Percentiles rank a stretch among this genome's conserved stretches.
phyloP scores from a whole-genome alignment of 2,329 filamentous ascomycete genomes.

The Scopulariopsis brevicaulis region DNA sequence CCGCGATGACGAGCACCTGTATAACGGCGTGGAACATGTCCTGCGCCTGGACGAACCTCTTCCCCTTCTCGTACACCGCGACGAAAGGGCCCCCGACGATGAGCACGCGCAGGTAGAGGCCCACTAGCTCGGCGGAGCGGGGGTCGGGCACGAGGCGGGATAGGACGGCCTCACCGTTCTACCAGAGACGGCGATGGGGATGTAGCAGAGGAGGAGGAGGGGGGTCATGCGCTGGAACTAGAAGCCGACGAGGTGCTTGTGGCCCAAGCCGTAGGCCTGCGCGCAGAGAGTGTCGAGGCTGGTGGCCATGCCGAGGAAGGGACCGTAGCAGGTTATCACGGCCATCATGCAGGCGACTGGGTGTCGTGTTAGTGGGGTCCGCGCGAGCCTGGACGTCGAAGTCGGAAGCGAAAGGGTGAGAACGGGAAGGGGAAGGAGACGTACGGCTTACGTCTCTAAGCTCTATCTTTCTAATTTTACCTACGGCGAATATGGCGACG shows the following conservation, averaged over 20 bases:
- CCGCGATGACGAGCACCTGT: conserved; percentile 64
- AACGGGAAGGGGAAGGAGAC: conserved; percentile 5
- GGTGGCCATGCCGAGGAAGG: conserved; percentile 78
- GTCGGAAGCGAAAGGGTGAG: not conserved
- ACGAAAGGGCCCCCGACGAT: conserved; percentile 66
- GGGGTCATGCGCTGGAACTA: conserved; percentile 74
- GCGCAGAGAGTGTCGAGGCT: conserved; percentile 86
- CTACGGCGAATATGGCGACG: conserved; percentile 68
- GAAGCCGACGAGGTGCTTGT: conserved; percentile 75
- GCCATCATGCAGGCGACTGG: conserved; percentile 58
- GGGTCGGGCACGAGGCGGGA: conserved; percentile 26
- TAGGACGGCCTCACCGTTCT: conserved; percentile 56
- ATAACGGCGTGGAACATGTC: conserved; percentile 69
- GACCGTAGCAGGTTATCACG: conserved; percentile 66
- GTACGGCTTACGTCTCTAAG: conserved; percentile 30
- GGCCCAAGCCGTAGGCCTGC: conserved; percentile 87
- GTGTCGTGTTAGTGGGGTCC: not conserved
- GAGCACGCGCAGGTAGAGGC: conserved; percentile 60
- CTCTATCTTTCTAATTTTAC: conserved; percentile 57
- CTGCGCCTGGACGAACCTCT: conserved; percentile 74
- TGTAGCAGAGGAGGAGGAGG: conserved; percentile 60
- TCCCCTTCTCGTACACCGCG: conserved; percentile 65
- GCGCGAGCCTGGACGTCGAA: no score
- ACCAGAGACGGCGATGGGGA: conserved; percentile 67
- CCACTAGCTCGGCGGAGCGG: conserved; percentile 58